These are phyloP conservation scores for Beauveria brongniartii DNA, from an alignment of 2,329 filamentous ascomycete genomes.

Conservation along the genomic window DNA sequence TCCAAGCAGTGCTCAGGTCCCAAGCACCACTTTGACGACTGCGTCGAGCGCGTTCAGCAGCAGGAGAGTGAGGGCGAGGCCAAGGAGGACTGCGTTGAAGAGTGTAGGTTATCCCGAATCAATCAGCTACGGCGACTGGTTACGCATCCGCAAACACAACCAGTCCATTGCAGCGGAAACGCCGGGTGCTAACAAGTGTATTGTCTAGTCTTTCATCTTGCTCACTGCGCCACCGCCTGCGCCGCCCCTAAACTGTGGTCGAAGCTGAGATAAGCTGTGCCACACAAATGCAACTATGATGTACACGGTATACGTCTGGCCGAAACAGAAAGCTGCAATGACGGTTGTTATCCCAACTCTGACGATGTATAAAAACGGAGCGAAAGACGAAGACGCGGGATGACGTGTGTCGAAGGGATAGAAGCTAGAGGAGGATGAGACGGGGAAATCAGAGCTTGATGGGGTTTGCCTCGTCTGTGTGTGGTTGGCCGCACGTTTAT, in stretches of 20 bases:
- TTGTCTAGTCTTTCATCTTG: constrained; percentile 88
- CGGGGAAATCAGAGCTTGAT: background rate
- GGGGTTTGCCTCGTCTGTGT: background rate
- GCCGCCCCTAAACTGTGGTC: constrained; percentile 95
- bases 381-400: background rate
- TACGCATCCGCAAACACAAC: background rate
- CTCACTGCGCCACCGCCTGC: constrained; percentile 88
- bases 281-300: background rate
- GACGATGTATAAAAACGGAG: constrained; percentile 8
- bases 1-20: constrained; percentile 74
- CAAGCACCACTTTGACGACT: constrained; percentile 99
- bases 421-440: background rate
- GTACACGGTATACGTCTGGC: background rate
- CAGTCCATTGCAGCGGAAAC: background rate
- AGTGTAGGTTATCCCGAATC: constrained; percentile 66
- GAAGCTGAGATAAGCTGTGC: constrained; percentile 68
- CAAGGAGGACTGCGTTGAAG: constrained; percentile 96
- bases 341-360: background rate
- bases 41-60: constrained; percentile 75
- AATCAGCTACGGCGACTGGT: background rate
- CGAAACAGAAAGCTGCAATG: background rate
- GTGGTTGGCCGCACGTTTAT: constrained; percentile 1
- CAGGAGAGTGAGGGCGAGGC: constrained; percentile 60
- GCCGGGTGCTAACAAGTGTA: background rate
- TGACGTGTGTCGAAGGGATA: background rate